Percentiles rank a stretch among this genome's conserved stretches.
These are phyloP conservation scores for Serendipita sp. DNA, from an alignment of 768 basidiomycete genomes.

Conservation along the genomic window DNA sequence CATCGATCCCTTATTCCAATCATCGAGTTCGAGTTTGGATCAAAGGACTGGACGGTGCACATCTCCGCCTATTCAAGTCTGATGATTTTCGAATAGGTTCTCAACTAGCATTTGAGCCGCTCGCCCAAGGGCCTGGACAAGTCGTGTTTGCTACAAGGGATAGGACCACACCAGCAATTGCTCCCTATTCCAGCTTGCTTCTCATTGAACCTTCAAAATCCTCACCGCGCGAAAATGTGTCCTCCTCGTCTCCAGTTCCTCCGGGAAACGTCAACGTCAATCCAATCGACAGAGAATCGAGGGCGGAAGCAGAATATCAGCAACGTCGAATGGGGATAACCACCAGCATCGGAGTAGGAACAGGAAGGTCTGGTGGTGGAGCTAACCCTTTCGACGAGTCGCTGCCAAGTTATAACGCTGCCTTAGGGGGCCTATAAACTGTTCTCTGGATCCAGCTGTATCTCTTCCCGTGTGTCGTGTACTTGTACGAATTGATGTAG, in stretches of 20 bases:
- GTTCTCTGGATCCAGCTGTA: neutral
- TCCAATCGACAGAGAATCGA: neutral
- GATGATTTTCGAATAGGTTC: slow-evolving; percentile 48
- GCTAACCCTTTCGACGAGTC: neutral
- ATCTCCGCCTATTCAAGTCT: slow-evolving; percentile 50
- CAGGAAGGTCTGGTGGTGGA: no score
- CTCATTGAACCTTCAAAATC: neutral
- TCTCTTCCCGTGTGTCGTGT: no score
- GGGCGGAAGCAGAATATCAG: neutral
- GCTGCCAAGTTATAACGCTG: neutral
- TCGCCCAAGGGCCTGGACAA: slow-evolving; percentile 14
- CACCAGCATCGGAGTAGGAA: neutral
- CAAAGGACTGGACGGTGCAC: slow-evolving; percentile 37
- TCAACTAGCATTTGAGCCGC: slow-evolving; percentile 35
- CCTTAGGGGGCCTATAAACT: neutral
- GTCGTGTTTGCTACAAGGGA: slow-evolving; percentile 4
- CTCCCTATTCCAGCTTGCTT: neutral
- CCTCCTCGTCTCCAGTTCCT: neutral
- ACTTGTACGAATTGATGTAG: no score
- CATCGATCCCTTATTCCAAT: slow-evolving; percentile 38
- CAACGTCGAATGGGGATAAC: neutral
- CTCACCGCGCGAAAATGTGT: neutral
- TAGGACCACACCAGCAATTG: neutral
- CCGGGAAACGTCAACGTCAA: neutral
- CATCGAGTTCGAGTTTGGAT: slow-evolving; percentile 54